Base-by-base conservation (phyloP, 2,329 filamentous ascomycete genomes). In the Apiospora kogelbergensis region DNA sequence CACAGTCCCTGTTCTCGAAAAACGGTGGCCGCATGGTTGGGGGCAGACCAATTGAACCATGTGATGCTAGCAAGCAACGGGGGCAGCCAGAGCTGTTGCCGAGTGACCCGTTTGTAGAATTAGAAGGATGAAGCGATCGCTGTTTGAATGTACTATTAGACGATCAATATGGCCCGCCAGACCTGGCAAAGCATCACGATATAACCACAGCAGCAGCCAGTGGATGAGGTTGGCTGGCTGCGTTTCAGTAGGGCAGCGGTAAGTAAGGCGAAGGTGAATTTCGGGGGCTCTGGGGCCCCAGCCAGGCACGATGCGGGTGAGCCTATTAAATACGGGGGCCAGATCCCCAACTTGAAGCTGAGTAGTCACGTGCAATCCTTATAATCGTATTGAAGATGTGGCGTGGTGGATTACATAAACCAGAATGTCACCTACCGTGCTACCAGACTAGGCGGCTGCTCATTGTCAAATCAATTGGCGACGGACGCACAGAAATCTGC, bases 271-370 rank as follows among this genome's bases (percentile, higher is more conserved):
- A 57, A 17, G 48, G n/a, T n/a, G 30, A 30, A n/a, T 37, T 60
- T 37, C 20, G 26, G 53, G 53, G 46, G 7, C 26, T 33, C 53
- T 60, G 53, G 53, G 53, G 17, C 53, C 53, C 53, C 53, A 60
- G 17, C 53, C 53, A 60, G 30, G 53, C 17, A 60, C 53, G n/a
- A 60, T 60, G 53, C 53, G 53, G 53, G 53, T 60, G 53, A 60
- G 53, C 53, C 53, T 37, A 37, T 60, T 60, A 37, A 60, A 37
- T 60, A 60, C 37, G 53, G 53, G 53, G 53, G 53, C 26, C 26
- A 20, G 40, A 2, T 30, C 30, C 53, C 53, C 53, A 11, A 11
- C 40, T 13, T 42, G 13, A 37, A 37, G 9, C 4, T n/a, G 3
- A 11, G 11, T 2, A 60, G 53, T 60, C 53, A 60, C 53, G 53